A percentile compares a stretch with the other conserved stretches of the same genome.
Conservation (phyloP, 1,139 yeast genomes). For the Hemisphaericaspora lyxosophila region DNA sequence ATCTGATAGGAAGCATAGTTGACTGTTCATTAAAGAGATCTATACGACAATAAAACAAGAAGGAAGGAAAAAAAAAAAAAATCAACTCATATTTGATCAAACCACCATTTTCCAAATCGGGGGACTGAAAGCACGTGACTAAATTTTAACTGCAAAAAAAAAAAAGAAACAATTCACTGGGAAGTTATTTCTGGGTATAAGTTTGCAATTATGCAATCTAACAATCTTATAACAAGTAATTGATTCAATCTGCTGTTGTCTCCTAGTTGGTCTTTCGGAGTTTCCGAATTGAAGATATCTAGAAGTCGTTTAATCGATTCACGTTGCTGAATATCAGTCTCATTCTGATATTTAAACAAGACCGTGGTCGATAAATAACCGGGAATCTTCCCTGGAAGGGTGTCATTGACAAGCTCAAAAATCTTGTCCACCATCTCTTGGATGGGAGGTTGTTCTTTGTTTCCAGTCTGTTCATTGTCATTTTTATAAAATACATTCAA, state of each 20-base stretch:
- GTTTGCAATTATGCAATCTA: slow-evolving; percentile 31
- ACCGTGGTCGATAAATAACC: not conserved
- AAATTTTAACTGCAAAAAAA: too few relatives aligned
- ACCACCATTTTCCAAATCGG: not conserved
- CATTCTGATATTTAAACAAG: slow-evolving; percentile 3
- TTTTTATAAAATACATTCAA: slow-evolving; percentile 19
- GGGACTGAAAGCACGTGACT: too few relatives aligned
- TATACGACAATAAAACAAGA: not conserved
- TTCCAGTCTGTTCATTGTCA: not conserved
- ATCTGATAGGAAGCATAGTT: not conserved
- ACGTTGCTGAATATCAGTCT: slow-evolving; percentile 1
- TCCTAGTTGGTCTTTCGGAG: not conserved
- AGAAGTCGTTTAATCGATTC: slow-evolving; percentile 11
- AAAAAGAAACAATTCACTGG: not conserved
- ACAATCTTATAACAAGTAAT: slow-evolving; percentile 27
- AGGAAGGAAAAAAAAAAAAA: not conserved
- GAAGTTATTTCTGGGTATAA: slow-evolving; percentile 26
- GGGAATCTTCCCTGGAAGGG: not conserved
- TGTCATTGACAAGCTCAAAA: slow-evolving; percentile 1
- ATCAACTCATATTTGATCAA: not conserved
- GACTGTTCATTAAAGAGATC: not conserved
- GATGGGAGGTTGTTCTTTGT: not conserved
- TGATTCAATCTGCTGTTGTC: slow-evolving; percentile 24
- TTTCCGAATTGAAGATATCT: slow-evolving; percentile 18
- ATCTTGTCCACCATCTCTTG: slow-evolving; percentile 9